A percentile compares a stretch with the other conserved stretches of the same genome.
Conservation (phyloP, 768 basidiomycete genomes). For the Terana coerulea region DNA sequence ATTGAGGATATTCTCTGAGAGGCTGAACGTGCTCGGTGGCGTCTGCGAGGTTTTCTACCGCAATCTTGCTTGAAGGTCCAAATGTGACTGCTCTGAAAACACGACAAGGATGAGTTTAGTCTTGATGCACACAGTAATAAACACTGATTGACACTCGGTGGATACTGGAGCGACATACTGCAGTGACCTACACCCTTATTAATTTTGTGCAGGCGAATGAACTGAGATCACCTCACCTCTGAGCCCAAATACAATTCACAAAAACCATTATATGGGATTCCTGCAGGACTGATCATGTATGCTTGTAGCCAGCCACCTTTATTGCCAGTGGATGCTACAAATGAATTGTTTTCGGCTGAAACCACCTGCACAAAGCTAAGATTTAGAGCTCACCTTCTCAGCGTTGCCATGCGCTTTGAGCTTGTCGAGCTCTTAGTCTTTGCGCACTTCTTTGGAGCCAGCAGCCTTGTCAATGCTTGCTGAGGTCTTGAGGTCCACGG, state of each 20-base stretch:
- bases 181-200: background rate
- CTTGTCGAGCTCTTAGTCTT: background rate
- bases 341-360: background rate
- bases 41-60: constrained; percentile 39
- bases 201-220: background rate
- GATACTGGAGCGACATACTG: constrained; percentile 11
- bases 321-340: constrained; percentile 6
- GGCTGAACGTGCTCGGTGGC: constrained; percentile 33
- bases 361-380: background rate
- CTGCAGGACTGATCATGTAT: background rate
- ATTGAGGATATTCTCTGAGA: too few species aligned
- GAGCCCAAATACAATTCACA: constrained; percentile 12
- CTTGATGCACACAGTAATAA: background rate
- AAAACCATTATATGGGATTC: background rate
- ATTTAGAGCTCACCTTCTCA: too few species aligned
- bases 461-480: background rate
- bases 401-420: too few species aligned
- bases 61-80: constrained; percentile 47
- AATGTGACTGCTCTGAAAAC: constrained; percentile 57
- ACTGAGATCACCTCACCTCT: background rate
- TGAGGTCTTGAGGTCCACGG: background rate
- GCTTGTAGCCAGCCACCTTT: constrained; percentile 11
- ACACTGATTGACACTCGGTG: constrained; percentile 7
- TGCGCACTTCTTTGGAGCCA: background rate
- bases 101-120: background rate